Evolutionary conservation across 78 protist genomes (phyloP), one percentile per base, ranked within the genome.

Genomic region (Dictyostelium intermedium): DNA sequence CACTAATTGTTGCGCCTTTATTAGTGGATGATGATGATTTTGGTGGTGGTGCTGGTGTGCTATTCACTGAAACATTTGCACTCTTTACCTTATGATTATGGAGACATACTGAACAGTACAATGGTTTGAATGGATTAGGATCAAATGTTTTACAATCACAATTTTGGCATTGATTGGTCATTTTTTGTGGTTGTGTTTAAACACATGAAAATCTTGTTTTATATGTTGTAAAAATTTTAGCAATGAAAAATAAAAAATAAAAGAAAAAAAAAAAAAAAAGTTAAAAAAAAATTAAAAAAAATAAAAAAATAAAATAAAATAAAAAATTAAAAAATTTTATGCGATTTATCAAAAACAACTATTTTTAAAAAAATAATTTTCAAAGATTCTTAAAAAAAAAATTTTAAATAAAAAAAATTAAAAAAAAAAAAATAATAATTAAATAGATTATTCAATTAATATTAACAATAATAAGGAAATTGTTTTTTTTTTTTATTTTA

Each of bases 61-160:
- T 34, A 53, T 63, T 85, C 7, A 14, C 32, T 45, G 85, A 81
- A 53, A 81, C 85, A 81, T 30, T 53, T 30, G 70, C 35, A 39
- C 69, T n/a, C 23, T 61, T 60, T 16, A n/a, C 37, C 7, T 53
- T 78, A 16, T 87, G 92, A 61, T 78, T 41, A 34, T 87, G 92
- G 63, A 87, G 34, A 78, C 92, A 87, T 87, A 10, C 34, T 18
- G 92, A 35, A 23, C 92, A 87, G 47, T 87, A 87, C 9, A 39
- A 27, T 39, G 92, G 92, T 78, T 87, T 87, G 32, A 87, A 87
- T 14, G 80, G 74, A 47, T 87, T 87, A 14, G 84, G 47, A 2
- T 87, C 84, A 30, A 87, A 87, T 27, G 43, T 37, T 32, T 35
- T 79, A 43, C 92, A 87, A 61, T 39, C 82, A 30, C 92, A 87